Percentiles rank a stretch among this genome's conserved stretches.
Conservation (phyloP, 169 alveolate species). For the Plasmodium berghei region DNA sequence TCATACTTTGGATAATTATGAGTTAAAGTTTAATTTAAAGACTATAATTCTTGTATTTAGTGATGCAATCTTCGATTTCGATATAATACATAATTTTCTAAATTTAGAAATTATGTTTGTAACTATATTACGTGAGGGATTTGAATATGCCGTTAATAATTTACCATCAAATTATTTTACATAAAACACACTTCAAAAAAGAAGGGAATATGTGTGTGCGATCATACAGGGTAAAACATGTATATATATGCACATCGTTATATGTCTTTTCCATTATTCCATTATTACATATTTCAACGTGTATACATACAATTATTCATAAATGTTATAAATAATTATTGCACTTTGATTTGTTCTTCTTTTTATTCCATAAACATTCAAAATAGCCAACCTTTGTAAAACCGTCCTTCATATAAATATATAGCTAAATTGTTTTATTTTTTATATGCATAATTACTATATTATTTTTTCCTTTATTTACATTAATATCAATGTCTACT, state of each 20-base stretch:
- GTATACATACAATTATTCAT: no score
- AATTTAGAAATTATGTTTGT: slow-evolving; percentile 63
- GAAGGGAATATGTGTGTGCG: background rate
- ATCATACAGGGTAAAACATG: background rate
- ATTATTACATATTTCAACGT: no score
- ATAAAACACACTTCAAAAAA: background rate
- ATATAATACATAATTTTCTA: slow-evolving; percentile 49
- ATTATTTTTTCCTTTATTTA: no score
- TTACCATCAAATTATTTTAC: slow-evolving; percentile 54
- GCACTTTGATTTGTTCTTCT: no score
- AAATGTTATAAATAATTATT: no score
- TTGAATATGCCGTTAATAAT: slow-evolving; percentile 31
- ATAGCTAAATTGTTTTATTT: background rate
- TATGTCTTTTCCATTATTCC: background rate
- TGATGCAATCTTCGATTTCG: slow-evolving; percentile 31
- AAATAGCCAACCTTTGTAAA: no score
- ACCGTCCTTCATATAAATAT: no score
- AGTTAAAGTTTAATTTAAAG: slow-evolving; percentile 13
- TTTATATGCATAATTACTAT: no score
- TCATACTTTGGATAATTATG: background rate
- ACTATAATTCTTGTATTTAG: slow-evolving; percentile 35
- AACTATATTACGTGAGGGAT: slow-evolving; percentile 55
- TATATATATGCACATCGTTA: slow-evolving; percentile 5
- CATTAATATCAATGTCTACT: no score
- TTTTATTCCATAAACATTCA: no score